phyloP scores from a whole-genome alignment of 176 grass and related monocot genomes.

The Ensete ventricosum region DNA sequence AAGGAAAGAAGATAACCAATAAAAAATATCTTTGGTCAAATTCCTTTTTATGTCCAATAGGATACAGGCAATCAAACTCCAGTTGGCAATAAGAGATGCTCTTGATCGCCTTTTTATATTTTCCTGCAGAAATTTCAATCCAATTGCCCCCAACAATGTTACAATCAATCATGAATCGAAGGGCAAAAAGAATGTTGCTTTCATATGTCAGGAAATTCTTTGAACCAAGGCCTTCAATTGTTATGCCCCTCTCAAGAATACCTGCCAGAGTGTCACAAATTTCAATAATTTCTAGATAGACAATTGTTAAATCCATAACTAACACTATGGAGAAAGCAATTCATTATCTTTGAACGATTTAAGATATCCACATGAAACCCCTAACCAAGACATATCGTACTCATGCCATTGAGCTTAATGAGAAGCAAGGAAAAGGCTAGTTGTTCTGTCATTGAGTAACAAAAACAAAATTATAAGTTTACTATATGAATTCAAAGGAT shows the following conservation, averaged over 20 bases:
- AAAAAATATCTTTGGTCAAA: conserved; percentile 13
- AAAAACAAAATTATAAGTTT: background rate
- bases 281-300: conserved; percentile 3
- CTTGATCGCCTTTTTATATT: conserved; percentile 68
- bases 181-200: conserved; percentile 97
- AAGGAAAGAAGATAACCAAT: conserved; percentile 24
- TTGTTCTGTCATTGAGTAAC: background rate
- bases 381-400: background rate
- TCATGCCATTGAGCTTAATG: background rate
- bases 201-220: conserved; percentile 90
- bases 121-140: conserved; percentile 82
- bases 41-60: conserved; percentile 21
- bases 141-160: conserved; percentile 93
- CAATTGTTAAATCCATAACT: background rate
- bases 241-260: conserved; percentile 85
- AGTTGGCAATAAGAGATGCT: conserved; percentile 78
- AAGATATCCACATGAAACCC: background rate
- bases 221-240: conserved; percentile 70
- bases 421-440: background rate
- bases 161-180: conserved; percentile 96
- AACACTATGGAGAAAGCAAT: too few relatives aligned
- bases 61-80: conserved; percentile 88
- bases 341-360: background rate
- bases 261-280: conserved; percentile 32
- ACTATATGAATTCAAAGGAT: background rate